Percentiles rank a stretch among this genome's conserved stretches.
Conservation (phyloP, 2,329 filamentous ascomycete species). For the Leptosphaerulina australis region DNA sequence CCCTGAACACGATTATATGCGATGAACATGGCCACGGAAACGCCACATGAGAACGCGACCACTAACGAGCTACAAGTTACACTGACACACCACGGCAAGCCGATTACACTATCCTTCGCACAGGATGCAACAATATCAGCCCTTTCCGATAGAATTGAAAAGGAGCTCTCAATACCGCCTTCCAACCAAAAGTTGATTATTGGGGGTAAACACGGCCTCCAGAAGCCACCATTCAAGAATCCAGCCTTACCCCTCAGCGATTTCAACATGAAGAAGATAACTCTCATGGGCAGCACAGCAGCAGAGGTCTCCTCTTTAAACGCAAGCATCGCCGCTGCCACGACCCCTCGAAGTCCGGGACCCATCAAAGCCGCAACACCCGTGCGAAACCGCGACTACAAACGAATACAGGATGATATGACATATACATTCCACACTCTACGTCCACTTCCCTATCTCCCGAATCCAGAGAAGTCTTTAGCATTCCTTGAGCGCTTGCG, state of each 20-base stretch:
- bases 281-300: constrained; percentile 67
- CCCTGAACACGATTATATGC: not conserved
- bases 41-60: constrained; percentile 17
- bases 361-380: constrained; percentile 51
- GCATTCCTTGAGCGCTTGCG: constrained; percentile 76
- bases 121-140: constrained; percentile 60
- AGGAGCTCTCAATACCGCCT: constrained; percentile 63
- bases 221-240: constrained; percentile 69
- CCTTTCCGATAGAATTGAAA: constrained; percentile 64
- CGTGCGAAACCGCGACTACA: constrained; percentile 52
- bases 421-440: constrained; percentile 83
- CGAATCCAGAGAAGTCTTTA: constrained; percentile 72
- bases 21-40: constrained; percentile 24
- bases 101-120: constrained; percentile 56
- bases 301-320: constrained; percentile 64
- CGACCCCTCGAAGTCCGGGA: constrained; percentile 48
- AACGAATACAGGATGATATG: constrained; percentile 61
- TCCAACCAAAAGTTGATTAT: constrained; percentile 72
- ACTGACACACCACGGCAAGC: constrained; percentile 61
- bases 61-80: constrained; percentile 48
- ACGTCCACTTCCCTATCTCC: constrained; percentile 76
- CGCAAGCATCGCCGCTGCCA: constrained; percentile 47
- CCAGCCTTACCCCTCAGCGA: constrained; percentile 57
- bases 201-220: constrained; percentile 67
- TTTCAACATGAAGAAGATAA: constrained; percentile 65